Evolutionary conservation across 2,329 filamentous ascomycete genomes (phyloP), one percentile per base, ranked within the genome.

Genomic region (Botryotinia globosa): DNA sequence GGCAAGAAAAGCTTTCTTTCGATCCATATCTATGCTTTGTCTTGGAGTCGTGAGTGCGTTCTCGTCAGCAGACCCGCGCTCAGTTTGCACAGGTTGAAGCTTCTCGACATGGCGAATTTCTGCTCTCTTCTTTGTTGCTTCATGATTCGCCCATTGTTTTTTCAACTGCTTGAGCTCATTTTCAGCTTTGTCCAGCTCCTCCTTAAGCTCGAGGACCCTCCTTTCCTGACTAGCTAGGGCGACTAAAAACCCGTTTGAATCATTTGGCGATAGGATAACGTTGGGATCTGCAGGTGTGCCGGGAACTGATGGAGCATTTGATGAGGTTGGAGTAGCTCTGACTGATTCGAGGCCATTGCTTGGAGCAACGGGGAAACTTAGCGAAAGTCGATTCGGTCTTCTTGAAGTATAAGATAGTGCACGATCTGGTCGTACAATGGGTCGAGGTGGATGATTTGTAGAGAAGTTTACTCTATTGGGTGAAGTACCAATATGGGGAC

Each of bases 221-320:
- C 96, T 88, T 83, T 99, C 96, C 83, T 98, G 94, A 22, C 93
- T 91, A 62, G 96, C 96, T 78, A 99, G 92, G 73, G 94, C 92
- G 74, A 94, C 94, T 76, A 99, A 90, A 78, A 98, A 92, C 0
- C 75, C 77, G 37, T 68, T 77, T 8, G 79, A 74, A 71, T 81
- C 80, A 54, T 75, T 77, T 22, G 78, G 77, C 7, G 79, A 80
- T 22, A 74, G 73, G 44, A 76, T 72, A 34, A 73, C 48, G 20
- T 73, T 72, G 18, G 69, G 37, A 14, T 80, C 77, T 48, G 75
- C 72, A 29, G 77, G 76, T 34, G 77, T 79, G 12, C 76, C 74
- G 32, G 79, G 78, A 72, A 79, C 74, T 25, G 78, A 78, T 18
- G 75, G 61, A 10, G 74, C 39, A 65, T 69, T 78, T n/a, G 77